Evolutionary conservation across 257 asterid species (phyloP).

Genomic region (Coffea canephora): DNA sequence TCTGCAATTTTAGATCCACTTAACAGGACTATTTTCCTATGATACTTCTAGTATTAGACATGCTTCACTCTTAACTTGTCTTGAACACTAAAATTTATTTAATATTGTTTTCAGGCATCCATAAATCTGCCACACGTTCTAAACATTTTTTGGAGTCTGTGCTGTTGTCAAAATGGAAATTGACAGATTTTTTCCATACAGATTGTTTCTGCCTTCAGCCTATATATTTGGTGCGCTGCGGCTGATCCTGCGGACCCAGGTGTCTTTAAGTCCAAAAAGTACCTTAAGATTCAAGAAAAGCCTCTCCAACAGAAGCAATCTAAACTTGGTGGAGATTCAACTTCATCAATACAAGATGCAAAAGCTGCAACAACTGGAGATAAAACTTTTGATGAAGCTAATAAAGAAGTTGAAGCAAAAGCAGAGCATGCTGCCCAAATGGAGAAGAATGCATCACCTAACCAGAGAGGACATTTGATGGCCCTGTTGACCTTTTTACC

Average conservation of each 20-base stretch:
- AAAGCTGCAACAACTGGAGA: slow-evolving; percentile 39
- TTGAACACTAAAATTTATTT: not conserved
- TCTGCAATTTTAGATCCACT: not conserved
- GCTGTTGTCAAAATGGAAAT: not conserved
- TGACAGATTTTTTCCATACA: slow-evolving; percentile 26
- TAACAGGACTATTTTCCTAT: not conserved
- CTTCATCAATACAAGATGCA: slow-evolving; percentile 55
- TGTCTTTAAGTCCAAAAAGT: slow-evolving; percentile 82
- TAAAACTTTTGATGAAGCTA: slow-evolving; percentile 37
- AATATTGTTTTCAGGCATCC: not conserved
- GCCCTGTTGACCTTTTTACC: slow-evolving; percentile 57
- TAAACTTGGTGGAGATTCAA: slow-evolving; percentile 61
- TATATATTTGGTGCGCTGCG: slow-evolving; percentile 94
- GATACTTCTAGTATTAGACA: not conserved
- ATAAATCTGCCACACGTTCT: not conserved
- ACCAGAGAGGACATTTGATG: slow-evolving; percentile 27
- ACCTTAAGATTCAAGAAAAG: slow-evolving; percentile 52
- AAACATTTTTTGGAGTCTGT: not conserved
- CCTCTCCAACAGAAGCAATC: slow-evolving; percentile 34
- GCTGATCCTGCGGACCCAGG: slow-evolving; percentile 97
- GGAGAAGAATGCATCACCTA: slow-evolving; percentile 30
- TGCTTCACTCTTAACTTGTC: not conserved
- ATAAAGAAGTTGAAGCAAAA: slow-evolving; percentile 33
- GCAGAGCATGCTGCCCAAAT: slow-evolving; percentile 37
- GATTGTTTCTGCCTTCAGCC: slow-evolving; percentile 72